Evolutionary conservation across 257 asterid species (phyloP).

Genomic region (Echium plantagineum): DNA sequence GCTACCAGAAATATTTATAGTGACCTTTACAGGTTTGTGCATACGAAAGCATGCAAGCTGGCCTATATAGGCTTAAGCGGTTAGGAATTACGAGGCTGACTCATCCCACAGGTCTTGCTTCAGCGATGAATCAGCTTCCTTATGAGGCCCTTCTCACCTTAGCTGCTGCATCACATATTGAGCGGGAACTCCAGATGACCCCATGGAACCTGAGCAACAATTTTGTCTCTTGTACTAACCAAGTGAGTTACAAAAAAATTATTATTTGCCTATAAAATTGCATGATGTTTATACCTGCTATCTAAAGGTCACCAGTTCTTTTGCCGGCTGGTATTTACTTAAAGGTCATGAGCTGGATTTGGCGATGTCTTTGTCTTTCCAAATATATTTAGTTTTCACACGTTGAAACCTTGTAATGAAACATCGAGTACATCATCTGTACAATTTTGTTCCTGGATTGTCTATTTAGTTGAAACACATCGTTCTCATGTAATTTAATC

Average conservation of each 20-base stretch:
- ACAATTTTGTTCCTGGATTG: neutral
- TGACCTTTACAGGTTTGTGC: conserved; percentile 63
- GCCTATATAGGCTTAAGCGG: conserved; percentile 79
- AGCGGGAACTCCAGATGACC: conserved; percentile 96
- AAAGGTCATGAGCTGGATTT: neutral
- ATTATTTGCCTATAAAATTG: neutral
- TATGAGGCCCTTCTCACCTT: conserved; percentile 93
- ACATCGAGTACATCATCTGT: neutral
- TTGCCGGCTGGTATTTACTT: neutral
- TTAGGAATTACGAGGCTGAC: conserved; percentile 81
- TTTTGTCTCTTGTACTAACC: conserved; percentile 90
- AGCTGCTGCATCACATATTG: conserved; percentile 99
- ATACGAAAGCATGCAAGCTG: conserved; percentile 99
- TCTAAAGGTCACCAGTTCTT: neutral
- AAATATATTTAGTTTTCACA: neutral
- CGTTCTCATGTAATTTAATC: neutral
- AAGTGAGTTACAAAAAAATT: conserved; percentile 31
- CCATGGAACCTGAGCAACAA: conserved; percentile 97
- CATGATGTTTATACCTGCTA: neutral
- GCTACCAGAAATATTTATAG: neutral
- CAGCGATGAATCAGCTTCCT: conserved; percentile 99
- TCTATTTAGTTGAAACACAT: neutral
- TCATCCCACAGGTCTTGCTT: conserved; percentile 67
- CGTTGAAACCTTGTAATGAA: neutral
- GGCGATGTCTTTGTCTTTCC: neutral